Conservation (phyloP, 192 early-diverging fungal genomes). For the Lunasporangiospora selenospora region DNA sequence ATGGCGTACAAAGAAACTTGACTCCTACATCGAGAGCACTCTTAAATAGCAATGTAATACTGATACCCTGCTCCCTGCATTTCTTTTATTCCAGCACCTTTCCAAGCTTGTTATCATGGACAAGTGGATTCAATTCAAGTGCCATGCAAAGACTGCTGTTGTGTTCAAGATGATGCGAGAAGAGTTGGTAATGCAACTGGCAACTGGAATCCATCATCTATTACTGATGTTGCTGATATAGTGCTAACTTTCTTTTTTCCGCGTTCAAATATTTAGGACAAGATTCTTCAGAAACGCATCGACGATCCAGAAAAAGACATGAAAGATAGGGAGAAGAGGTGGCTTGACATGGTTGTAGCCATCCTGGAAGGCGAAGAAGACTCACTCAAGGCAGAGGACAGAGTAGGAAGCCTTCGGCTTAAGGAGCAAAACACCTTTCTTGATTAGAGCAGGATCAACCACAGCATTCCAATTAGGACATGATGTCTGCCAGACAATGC, state of each 20-base stretch:
- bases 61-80: too few relatives aligned
- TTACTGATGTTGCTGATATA: too few relatives aligned
- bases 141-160: slow-evolving; percentile 57
- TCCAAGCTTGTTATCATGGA: slow-evolving; percentile 50
- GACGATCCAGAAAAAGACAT: slow-evolving; percentile 40
- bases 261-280: slow-evolving; percentile 14
- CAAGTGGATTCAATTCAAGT: slow-evolving; percentile 60
- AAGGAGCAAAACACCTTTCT: slow-evolving; percentile 37
- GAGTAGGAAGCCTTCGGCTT: slow-evolving; percentile 10
- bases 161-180: slow-evolving; percentile 59
- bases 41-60: too few relatives aligned
- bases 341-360: slow-evolving; percentile 41
- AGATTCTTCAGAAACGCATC: slow-evolving; percentile 43
- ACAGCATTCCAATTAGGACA: too few relatives aligned
- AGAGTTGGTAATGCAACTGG: slow-evolving; percentile 56
- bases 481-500: too few relatives aligned
- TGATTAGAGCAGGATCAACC: too few relatives aligned
- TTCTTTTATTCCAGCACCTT: slow-evolving; percentile 39
- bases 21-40: too few relatives aligned
- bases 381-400: slow-evolving; percentile 26
- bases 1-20: neutral
- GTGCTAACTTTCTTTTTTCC: neutral
- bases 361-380: slow-evolving; percentile 46
- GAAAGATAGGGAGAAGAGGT: slow-evolving; percentile 37
- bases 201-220: too few relatives aligned